Evolutionary conservation across 306 rosid species (phyloP).

Genomic region (Begonia fuchsioides): DNA sequence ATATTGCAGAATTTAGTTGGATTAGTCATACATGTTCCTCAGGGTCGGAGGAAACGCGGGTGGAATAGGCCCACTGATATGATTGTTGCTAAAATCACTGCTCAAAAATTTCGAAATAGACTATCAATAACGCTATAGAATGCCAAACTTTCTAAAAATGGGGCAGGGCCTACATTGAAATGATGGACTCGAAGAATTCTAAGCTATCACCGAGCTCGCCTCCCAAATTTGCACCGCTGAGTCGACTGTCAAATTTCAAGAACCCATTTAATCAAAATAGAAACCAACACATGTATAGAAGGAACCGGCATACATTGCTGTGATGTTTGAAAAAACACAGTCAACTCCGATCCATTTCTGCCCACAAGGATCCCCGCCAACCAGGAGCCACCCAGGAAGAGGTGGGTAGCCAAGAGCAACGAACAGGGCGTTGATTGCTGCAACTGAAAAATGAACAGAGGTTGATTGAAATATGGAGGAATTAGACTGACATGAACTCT

Average conservation of each 20-base stretch:
- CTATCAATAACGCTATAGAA: too few species aligned
- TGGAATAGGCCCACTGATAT: constrained; percentile 62
- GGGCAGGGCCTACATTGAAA: constrained; percentile 41
- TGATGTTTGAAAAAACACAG: constrained; percentile 71
- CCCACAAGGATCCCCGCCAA: constrained; percentile 84
- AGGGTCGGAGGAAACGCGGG: constrained; percentile 44
- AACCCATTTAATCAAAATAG: too few species aligned
- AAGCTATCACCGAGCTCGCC: constrained; percentile 62
- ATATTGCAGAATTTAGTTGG: background rate
- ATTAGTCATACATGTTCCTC: constrained; percentile 45
- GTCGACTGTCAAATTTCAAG: constrained; percentile 37
- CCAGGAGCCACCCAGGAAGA: constrained; percentile 63
- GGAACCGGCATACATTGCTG: constrained; percentile 36
- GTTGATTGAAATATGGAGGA: background rate
- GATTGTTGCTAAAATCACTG: constrained; percentile 70
- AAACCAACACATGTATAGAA: background rate
- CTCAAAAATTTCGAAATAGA: constrained; percentile 7
- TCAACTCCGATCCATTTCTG: constrained; percentile 69
- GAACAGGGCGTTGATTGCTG: constrained; percentile 53
- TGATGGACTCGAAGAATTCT: constrained; percentile 45
- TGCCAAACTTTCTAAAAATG: too few species aligned
- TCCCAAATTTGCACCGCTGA: constrained; percentile 43
- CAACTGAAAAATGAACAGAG: constrained; percentile 27
- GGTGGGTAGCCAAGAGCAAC: constrained; percentile 58
- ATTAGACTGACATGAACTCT: too few species aligned